Conservation (phyloP, 352 stramenopile species). For the Phytophthora europaea region DNA sequence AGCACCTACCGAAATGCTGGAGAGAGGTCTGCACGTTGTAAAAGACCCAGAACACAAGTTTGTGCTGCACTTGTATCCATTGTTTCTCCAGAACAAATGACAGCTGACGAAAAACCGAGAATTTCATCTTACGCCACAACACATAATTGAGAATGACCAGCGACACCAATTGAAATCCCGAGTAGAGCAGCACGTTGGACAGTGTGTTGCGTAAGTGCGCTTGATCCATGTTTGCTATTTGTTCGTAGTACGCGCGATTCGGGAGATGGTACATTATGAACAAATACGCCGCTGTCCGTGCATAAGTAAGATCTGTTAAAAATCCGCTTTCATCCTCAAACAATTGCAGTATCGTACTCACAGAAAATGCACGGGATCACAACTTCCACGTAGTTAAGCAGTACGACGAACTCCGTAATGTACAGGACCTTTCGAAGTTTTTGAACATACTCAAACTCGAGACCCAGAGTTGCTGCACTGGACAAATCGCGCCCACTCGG, state of each 20-base stretch:
- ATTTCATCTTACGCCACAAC: constrained; percentile 2
- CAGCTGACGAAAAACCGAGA: background rate
- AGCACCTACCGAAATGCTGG: constrained; percentile 7
- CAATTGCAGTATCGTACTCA: background rate
- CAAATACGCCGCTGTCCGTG: constrained; percentile 10
- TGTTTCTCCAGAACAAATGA: constrained; percentile 7
- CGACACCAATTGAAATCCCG: background rate
- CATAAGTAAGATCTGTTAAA: background rate
- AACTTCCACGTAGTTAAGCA: constrained; percentile 7
- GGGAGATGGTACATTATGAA: constrained; percentile 10
- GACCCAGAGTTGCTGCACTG: background rate
- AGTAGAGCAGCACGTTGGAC: constrained; percentile 9
- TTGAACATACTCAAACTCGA: constrained; percentile 1
- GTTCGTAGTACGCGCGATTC: constrained; percentile 4
- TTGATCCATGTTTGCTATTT: constrained; percentile 9
- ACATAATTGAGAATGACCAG: constrained; percentile 1
- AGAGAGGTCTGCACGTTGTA: constrained; percentile 5
- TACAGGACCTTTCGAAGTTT: constrained; percentile 8
- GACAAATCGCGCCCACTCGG: background rate
- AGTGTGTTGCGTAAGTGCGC: background rate
- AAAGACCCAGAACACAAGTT: background rate
- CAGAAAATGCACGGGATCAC: constrained; percentile 7
- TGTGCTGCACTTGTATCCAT: background rate
- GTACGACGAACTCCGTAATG: constrained; percentile 10
- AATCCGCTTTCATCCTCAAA: background rate